Base-by-base conservation (phyloP, 169 alveolate genomes). In the Cryptosporidium sp. region DNA sequence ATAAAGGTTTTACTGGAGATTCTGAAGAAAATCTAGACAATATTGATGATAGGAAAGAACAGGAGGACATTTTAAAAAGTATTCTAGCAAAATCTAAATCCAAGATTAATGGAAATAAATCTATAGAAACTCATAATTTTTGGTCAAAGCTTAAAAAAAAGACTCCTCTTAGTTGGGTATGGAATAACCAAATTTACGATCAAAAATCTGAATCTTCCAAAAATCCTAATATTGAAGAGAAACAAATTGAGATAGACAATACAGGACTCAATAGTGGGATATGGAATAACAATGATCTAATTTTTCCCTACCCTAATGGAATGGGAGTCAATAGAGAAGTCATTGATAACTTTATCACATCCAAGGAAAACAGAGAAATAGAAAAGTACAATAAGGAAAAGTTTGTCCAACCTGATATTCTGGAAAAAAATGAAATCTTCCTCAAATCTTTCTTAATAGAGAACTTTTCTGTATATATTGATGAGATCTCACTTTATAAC, bases 121-220 rank as follows among this genome's bases (percentile, higher is more conserved):
- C 16, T 10, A 18, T 21, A 3, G 52, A 48, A 16, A 56, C 44
- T 18, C 68, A 33, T 35, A 26, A 73, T 14, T 80, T 80, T 51
- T 80, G 89, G 89, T 62, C 62, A 5, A 80, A 48, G 51, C 70
- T 80, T 23, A 80, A 39, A 39, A 14, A 75, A 16, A 80, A 44
- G 16, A 62, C 89, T 16, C 89, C 89, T 6, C 52, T 60, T n/a
- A 80, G 70, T 10, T 80, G 89, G 89, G 73, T 62, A 16, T 75
- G 86, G 86, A 75, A 42, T 14, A 60, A 31, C 23, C 29, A 53
- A 3, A 39, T 0, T 10, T 42, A 69, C 2, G 10, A 18, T 39
- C 60, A 23, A 12, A 21, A 71, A 14, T 1, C 44, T 10, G 48
- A 10, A 5, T 45, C 52, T 23, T n/a, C 44, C 4, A n/a, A 71